Evolutionary conservation across 1,284 basidiomycete genomes (phyloP).

Genomic region (Ganoderma boninense): DNA sequence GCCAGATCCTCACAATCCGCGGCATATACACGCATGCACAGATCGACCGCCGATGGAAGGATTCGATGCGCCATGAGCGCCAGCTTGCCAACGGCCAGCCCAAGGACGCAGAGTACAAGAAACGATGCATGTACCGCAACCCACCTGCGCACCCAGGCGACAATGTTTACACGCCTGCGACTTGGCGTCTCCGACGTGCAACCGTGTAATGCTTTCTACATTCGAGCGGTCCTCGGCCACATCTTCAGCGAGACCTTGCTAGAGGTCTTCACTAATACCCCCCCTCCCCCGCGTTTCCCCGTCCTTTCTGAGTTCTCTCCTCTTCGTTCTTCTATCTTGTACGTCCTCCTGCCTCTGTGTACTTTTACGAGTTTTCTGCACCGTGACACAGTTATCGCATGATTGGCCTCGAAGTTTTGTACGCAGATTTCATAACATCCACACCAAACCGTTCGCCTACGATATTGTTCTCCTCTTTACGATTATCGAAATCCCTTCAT

Average conservation of each 20-base stretch:
- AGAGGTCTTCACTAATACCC: neutral
- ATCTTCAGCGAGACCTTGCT: neutral
- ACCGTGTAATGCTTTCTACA: neutral
- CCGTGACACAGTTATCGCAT: neutral
- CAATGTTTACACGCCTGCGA: slow-evolving; percentile 50
- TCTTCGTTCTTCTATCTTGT: neutral
- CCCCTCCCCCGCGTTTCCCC: neutral
- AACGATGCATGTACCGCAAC: slow-evolving; percentile 54
- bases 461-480: too few relatives aligned
- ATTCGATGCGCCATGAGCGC: slow-evolving; percentile 51
- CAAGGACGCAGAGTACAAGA: slow-evolving; percentile 62
- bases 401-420: neutral
- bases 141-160: slow-evolving; percentile 47
- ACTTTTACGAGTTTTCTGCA: neutral
- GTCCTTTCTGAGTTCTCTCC: neutral
- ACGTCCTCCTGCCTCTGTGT: neutral
- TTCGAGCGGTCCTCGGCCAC: neutral
- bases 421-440: neutral
- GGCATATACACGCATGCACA: slow-evolving; percentile 71
- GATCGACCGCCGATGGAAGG: slow-evolving; percentile 63
- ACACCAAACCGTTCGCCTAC: neutral
- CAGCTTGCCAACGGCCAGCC: slow-evolving; percentile 49
- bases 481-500: too few relatives aligned
- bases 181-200: slow-evolving; percentile 31
- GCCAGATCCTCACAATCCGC: slow-evolving; percentile 70